Evolutionary conservation across 306 rosid species (phyloP).

Genomic region (Styphnolobium japonicum): DNA sequence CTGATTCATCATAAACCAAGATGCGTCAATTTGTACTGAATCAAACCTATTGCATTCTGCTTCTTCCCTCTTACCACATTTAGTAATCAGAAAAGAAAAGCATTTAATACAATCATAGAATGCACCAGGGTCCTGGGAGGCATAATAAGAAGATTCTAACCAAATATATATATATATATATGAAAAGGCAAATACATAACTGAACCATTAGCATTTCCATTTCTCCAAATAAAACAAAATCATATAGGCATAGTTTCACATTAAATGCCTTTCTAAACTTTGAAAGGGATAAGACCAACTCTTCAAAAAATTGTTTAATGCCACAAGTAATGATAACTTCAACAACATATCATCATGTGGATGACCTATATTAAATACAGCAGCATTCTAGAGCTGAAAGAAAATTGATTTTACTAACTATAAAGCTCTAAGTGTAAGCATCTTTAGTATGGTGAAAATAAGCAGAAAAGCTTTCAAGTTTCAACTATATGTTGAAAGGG

Average conservation of each 20-base stretch:
- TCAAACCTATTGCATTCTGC: background rate
- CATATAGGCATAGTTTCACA: background rate
- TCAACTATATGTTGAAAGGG: background rate
- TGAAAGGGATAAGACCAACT: constrained; percentile 2
- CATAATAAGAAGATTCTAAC: background rate
- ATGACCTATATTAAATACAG: background rate
- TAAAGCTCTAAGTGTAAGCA: background rate
- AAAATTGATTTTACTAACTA: background rate
- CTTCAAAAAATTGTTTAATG: background rate
- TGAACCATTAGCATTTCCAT: background rate
- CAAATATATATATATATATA: background rate
- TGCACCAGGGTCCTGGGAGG: background rate
- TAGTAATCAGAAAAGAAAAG: constrained; percentile 3
- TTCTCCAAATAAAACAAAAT: constrained; percentile 9
- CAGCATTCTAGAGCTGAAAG: background rate
- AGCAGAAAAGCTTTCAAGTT: background rate
- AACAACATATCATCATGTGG: background rate
- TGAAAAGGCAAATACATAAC: background rate
- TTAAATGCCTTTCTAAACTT: constrained; percentile 1
- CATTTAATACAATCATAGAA: background rate
- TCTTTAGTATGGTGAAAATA: background rate
- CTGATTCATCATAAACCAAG: background rate
- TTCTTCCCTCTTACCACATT: background rate
- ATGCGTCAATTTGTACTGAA: background rate
- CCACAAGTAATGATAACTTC: background rate